These are phyloP conservation scores for Saksenaea oblongispora DNA, from an alignment of 371 early-diverging fungal species.

Conservation along the genomic window DNA sequence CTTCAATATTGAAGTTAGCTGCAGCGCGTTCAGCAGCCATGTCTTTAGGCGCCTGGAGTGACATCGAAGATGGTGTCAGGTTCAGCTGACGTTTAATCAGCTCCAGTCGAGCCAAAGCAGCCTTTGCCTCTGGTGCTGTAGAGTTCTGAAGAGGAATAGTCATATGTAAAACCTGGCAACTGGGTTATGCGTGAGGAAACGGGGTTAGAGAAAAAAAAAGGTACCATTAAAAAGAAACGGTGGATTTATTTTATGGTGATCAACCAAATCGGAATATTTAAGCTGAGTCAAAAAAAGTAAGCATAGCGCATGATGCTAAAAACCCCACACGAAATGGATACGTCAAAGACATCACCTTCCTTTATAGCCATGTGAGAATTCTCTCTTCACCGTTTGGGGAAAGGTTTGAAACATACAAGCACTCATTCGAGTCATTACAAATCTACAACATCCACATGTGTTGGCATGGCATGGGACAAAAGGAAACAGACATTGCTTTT, in stretches of 20 bases:
- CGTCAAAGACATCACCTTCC: neutral
- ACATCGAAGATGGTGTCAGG: constrained; percentile 37
- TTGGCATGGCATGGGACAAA: too few species aligned
- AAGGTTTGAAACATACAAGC: too few species aligned
- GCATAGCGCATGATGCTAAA: neutral
- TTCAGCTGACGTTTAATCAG: constrained; percentile 40
- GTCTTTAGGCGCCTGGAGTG: constrained; percentile 49
- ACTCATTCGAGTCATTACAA: too few species aligned
- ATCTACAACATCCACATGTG: too few species aligned
- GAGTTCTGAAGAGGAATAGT: constrained; percentile 25
- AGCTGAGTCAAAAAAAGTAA: constrained; percentile 2
- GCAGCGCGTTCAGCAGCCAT: constrained; percentile 56
- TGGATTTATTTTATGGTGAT: neutral
- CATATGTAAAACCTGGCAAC: neutral
- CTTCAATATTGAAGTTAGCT: constrained; percentile 57
- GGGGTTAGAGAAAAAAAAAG: neutral
- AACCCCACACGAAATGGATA: neutral
- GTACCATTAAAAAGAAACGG: neutral
- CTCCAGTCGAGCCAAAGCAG: constrained; percentile 36
- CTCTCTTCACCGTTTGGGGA: too few species aligned
- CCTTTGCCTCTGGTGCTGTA: constrained; percentile 31
- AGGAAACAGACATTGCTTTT: too few species aligned
- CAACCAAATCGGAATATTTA: neutral
- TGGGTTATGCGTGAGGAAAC: neutral
- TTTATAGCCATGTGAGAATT: neutral